Percentiles rank a stretch among this genome's conserved stretches.
Evolutionary conservation across 2,329 filamentous ascomycete genomes (phyloP).

Genomic region (Fusarium mexicanum): DNA sequence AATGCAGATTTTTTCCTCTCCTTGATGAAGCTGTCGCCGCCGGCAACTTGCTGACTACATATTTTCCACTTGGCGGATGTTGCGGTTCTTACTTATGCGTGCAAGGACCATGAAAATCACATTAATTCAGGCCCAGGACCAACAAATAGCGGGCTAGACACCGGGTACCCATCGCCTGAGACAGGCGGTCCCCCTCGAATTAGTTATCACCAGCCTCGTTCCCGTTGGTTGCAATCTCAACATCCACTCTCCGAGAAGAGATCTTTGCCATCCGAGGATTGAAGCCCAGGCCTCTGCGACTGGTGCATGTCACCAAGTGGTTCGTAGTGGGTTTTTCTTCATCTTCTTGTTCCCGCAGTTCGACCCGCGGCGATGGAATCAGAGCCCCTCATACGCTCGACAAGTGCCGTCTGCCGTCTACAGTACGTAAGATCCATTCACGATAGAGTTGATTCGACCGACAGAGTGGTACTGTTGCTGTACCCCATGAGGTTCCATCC

Average conservation of each 20-base stretch:
- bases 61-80: conserved; percentile 21
- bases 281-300: conserved; percentile 21
- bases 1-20: conserved; percentile 26
- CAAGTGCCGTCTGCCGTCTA: conserved; percentile 19
- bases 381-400: conserved; percentile 29
- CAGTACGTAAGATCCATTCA: conserved; percentile 16
- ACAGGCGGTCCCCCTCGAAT: conserved; percentile 35
- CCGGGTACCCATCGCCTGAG: conserved; percentile 25
- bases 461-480: conserved; percentile 15
- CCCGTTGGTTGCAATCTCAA: conserved; percentile 28
- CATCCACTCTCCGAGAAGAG: conserved; percentile 22
- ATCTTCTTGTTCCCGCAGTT: conserved; percentile 26
- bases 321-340: conserved; percentile 32
- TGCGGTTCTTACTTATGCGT: conserved; percentile 18
- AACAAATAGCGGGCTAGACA: conserved; percentile 13
- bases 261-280: conserved; percentile 31
- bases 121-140: conserved; percentile 34
- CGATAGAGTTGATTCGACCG: conserved; percentile 12
- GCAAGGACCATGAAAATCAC: conserved; percentile 35
- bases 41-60: conserved; percentile 8
- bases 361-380: conserved; percentile 38
- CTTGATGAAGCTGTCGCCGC: conserved; percentile 35
- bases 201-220: conserved; percentile 30
- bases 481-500: conserved; percentile 13
- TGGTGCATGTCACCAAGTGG: conserved; percentile 38